Percentiles rank a stretch among this genome's conserved stretches.
Conservation (phyloP, 305 asterid genomes). For the Solanum hybrid region DNA sequence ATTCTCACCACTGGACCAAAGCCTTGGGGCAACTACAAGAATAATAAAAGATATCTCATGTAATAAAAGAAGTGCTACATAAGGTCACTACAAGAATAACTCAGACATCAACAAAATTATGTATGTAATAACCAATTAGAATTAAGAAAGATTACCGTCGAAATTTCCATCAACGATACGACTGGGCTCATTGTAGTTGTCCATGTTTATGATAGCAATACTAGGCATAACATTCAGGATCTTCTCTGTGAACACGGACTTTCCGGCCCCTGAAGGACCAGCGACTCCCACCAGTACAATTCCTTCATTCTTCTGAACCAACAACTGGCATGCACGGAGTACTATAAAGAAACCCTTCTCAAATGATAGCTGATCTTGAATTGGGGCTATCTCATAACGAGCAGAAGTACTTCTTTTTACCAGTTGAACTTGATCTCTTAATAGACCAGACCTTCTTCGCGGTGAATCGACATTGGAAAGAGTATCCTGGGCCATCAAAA, state of each 20-base stretch:
- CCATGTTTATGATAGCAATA: slow-evolving; percentile 84
- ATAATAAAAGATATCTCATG: not conserved
- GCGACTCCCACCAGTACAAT: slow-evolving; percentile 82
- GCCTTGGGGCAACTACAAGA: not conserved
- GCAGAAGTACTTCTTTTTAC: slow-evolving; percentile 62
- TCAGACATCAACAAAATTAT: not conserved
- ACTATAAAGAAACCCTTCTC: slow-evolving; percentile 91
- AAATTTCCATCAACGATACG: slow-evolving; percentile 93
- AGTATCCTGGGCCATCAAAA: slow-evolving; percentile 51
- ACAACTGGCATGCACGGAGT: slow-evolving; percentile 84
- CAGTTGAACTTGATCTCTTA: slow-evolving; percentile 86
- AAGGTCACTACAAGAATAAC: not conserved
- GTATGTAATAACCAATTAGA: not conserved
- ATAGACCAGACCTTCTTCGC: slow-evolving; percentile 67
- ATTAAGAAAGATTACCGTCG: slow-evolving; percentile 44
- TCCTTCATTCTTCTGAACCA: slow-evolving; percentile 91
- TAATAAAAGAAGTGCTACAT: not conserved
- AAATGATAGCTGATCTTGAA: slow-evolving; percentile 73
- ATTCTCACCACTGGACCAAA: not conserved
- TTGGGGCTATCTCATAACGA: slow-evolving; percentile 80
- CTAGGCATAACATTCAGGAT: slow-evolving; percentile 79
- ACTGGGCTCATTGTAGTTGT: slow-evolving; percentile 79
- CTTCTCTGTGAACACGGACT: slow-evolving; percentile 87
- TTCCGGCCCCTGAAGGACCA: slow-evolving; percentile 98
- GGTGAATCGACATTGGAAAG: slow-evolving; percentile 59